Evolutionary conservation across 371 early-diverging fungal genomes (phyloP).

Genomic region (Capniomyces stellatus): DNA sequence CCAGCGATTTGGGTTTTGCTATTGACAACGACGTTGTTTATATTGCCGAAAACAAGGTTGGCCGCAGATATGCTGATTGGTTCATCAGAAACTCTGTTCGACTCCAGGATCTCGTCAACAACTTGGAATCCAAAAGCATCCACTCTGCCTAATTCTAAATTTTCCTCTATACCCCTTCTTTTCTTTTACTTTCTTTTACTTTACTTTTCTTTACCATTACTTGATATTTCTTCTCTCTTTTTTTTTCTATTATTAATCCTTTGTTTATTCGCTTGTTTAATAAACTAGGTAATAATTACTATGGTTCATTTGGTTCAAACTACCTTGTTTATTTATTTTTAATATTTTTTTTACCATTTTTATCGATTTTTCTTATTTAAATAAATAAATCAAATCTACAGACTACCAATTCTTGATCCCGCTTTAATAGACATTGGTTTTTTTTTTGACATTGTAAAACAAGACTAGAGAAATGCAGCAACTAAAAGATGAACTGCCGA

Average conservation of each 20-base stretch:
- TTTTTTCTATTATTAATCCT: background rate
- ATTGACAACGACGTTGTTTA: constrained; percentile 82
- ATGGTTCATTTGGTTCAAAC: no score
- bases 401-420: no score
- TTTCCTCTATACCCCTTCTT: background rate
- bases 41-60: constrained; percentile 83
- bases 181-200: background rate
- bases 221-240: background rate
- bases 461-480: background rate
- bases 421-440: no score
- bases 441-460: no score
- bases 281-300: no score
- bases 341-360: no score
- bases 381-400: no score
- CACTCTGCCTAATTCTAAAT: background rate
- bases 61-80: constrained; percentile 86
- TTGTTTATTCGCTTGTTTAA: background rate
- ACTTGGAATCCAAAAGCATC: constrained; percentile 11
- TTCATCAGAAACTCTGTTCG: constrained; percentile 83
- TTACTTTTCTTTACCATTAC: background rate
- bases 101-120: constrained; percentile 45
- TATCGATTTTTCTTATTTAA: no score
- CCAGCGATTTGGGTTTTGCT: constrained; percentile 81
- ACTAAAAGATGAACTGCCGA: background rate
- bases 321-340: no score